Conservation (phyloP, 176 grass and related monocot species). For the Oryza australiensis region DNA sequence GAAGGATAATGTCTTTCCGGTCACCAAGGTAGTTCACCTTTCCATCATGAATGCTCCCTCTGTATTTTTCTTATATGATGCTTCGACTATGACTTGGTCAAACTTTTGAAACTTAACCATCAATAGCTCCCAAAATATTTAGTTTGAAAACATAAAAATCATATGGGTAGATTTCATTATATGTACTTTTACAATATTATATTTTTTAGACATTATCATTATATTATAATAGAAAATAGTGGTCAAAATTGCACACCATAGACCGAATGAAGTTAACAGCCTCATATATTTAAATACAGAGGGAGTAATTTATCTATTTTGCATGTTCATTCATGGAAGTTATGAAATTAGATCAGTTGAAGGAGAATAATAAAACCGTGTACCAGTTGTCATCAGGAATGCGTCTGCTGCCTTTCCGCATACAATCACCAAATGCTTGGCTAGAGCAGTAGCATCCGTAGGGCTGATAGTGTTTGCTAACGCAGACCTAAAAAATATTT, state of each 20-base stretch:
- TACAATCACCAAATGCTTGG: slow-evolving; percentile 53
- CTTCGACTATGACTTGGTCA: too few species aligned
- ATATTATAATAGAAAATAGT: too few species aligned
- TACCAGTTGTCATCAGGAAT: slow-evolving; percentile 50
- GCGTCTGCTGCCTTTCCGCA: slow-evolving; percentile 51
- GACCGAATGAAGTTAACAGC: too few species aligned
- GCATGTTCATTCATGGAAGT: not conserved
- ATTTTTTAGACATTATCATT: too few species aligned
- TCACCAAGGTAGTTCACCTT: slow-evolving; percentile 19
- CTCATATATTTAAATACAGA: too few species aligned
- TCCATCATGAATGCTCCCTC: not conserved
- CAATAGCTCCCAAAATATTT: too few species aligned
- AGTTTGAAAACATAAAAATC: too few species aligned
- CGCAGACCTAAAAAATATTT: slow-evolving; percentile 53
- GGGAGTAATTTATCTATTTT: not conserved
- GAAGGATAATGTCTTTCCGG: slow-evolving; percentile 4
- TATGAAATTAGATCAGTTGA: slow-evolving; percentile 3
- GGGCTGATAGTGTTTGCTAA: slow-evolving; percentile 52
- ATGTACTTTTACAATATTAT: too few species aligned
- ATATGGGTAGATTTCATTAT: too few species aligned
- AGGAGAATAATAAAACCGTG: not conserved
- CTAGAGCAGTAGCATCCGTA: slow-evolving; percentile 49
- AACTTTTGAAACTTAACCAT: too few species aligned
- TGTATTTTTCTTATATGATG: too few species aligned
- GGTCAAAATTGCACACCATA: too few species aligned